A percentile compares a stretch with the other conserved stretches of the same genome.
Conservation (phyloP, 164 flowering plant species). For the Magnolia changhungtana region DNA sequence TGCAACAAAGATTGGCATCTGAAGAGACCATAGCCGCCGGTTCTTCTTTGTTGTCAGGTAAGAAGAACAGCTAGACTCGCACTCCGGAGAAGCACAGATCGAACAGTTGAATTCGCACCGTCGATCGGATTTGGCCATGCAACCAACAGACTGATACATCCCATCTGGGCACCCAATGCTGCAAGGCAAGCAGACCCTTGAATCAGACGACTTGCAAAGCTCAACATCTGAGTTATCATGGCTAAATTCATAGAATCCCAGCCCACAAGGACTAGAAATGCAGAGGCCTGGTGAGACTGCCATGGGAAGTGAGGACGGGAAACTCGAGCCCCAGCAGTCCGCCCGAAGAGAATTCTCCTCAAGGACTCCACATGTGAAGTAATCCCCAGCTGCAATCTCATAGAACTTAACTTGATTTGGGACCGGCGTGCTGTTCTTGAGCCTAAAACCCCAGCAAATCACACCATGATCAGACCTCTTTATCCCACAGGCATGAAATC, state of each 20-base stretch:
- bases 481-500: slow-evolving; percentile 90
- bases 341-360: slow-evolving; percentile 59
- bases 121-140: slow-evolving; percentile 47
- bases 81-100: slow-evolving; percentile 51
- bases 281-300: slow-evolving; percentile 83
- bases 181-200: slow-evolving; percentile 71
- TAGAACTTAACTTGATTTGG: slow-evolving; percentile 57
- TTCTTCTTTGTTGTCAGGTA: slow-evolving; percentile 23
- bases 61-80: slow-evolving; percentile 64
- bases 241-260: slow-evolving; percentile 49
- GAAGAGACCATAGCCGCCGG: slow-evolving; percentile 54
- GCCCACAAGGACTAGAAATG: slow-evolving; percentile 44
- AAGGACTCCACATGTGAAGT: slow-evolving; percentile 83
- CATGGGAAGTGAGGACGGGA: slow-evolving; percentile 71
- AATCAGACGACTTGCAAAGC: slow-evolving; percentile 45
- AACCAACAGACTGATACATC: slow-evolving; percentile 51
- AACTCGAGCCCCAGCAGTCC: slow-evolving; percentile 78
- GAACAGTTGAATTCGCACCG: slow-evolving; percentile 73
- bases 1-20: slow-evolving; percentile 64
- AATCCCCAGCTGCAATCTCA: slow-evolving; percentile 84
- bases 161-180: slow-evolving; percentile 56
- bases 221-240: slow-evolving; percentile 23
- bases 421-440: slow-evolving; percentile 55
- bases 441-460: slow-evolving; percentile 77
- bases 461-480: slow-evolving; percentile 55